Base-by-base conservation (phyloP, 208 protist species). In the Wallacemonas sp. region DNA sequence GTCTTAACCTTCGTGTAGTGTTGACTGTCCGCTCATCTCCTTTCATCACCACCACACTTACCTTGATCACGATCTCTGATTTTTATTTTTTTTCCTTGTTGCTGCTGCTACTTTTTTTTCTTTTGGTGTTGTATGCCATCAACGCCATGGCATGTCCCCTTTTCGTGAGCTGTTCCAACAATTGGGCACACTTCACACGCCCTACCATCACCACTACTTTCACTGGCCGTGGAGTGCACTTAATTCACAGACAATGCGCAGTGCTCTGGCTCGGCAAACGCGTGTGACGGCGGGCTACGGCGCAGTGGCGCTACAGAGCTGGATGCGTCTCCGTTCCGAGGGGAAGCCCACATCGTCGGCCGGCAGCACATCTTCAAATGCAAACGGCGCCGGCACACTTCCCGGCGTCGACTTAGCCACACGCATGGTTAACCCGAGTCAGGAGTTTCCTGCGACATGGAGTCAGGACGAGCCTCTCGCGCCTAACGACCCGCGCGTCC, bases 381-480 rank as follows among this genome's bases (percentile, higher is more conserved):
- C 27, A 3, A 19, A 5, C 12, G 38, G 12, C 38, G 38, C 39
- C 27, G 30, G 36, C 15, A 58, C 66, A 15, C 70, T 93, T 8
- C 87, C 87, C 12, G 87, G 76, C 30, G 42, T 91, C 12, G 68
- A 83, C 30, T 39, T 82, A 9, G 88, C 79, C 2, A 62, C 71
- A 21, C 79, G 79, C 42, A 71, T 85, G 30, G 73, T 73, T 6
- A 39, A 36, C 50, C 84, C 88, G 0, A 68, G 33, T 55, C 69
- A 63, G n/a, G 44, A 68, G 42, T 90, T 81, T 66, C 77, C 88
- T 17, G 77, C 82, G 0, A 91, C 83, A 53, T 74, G 63, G 61
- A 83, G 66, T 54, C 48, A 64, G 19, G 65, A 77, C 32, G 78
- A 85, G 37, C 67, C 76, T 15, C 61, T 81, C 17, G 37, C 75